Evolutionary conservation across 1,284 basidiomycete genomes (phyloP), one percentile per base, ranked within the genome.

Genomic region (Leccinum brunneo-olivaceum): DNA sequence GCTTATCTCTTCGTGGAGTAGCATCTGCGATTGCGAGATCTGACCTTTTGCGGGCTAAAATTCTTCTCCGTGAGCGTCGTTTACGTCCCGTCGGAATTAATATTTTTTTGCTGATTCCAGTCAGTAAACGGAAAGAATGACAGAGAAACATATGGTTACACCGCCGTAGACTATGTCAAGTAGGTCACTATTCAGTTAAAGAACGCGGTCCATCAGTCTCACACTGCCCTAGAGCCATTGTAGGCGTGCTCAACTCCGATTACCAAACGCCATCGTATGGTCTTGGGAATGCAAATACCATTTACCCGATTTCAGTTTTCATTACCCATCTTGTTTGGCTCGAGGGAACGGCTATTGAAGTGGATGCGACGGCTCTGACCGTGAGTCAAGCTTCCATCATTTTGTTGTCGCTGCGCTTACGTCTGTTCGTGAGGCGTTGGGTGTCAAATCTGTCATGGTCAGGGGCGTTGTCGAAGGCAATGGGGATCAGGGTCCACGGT

Each of bases 101-200:
- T 42, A 19, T 20, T 2, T 25, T 18, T 16, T 18, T 44, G 4
- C 52, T 54, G 29, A 48, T 34, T 36, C 19, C 41, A 15, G 10
- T 6, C 50, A 93, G 90, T 98, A 44, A 98, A 98, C 61, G 74
- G 81, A 12, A 76, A 73, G 48, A 93, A 93, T 53, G 95, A 98
- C 61, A 76, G 95, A 46, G 95, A 98, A 63, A 97, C 94, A 0
- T 73, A 79, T 8, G 87, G 80, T 1, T 95, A 95, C 63, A 77
- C 74, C 2, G 93, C 90, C 0, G 68, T 78, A 11, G 90, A 96
- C 62, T 96, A 95, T 58, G 77, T 96, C 50, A 68, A 68, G 84
- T 90, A 52, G 54, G 53, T 35, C 30, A 21, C 34, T 32, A 15
- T 37, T 24, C 29, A 32, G n/a, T n/a, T n/a, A n/a, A n/a, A n/a